Percentiles rank a stretch among this genome's conserved stretches.
These are phyloP conservation scores for Metschnikowia dekortorum DNA, from an alignment of 805 yeast genomes.

Conservation along the genomic window DNA sequence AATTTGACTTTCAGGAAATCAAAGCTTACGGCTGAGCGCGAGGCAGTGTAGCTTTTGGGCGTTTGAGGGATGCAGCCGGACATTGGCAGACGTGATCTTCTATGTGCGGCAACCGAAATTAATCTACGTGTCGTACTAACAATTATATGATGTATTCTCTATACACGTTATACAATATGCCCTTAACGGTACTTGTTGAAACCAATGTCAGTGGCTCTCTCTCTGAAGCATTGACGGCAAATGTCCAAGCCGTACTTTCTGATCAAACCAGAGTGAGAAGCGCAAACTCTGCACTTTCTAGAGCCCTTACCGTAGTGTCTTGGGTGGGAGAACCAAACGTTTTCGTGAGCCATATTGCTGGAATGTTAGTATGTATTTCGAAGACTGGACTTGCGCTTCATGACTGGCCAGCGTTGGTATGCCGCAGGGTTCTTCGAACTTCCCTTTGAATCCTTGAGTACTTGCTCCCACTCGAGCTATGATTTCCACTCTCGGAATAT, in stretches of 20 bases:
- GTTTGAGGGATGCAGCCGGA: too few species aligned
- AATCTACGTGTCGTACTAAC: not conserved
- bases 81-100: too few species aligned
- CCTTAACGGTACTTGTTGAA: conserved; percentile 97
- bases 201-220: conserved; percentile 98
- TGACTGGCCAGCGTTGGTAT: too few species aligned
- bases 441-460: too few species aligned
- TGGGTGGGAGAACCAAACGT: conserved; percentile 99
- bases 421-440: too few species aligned
- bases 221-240: conserved; percentile 99
- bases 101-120: not conserved
- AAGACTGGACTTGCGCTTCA: too few species aligned
- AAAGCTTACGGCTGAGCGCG: too few species aligned
- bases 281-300: conserved; percentile 99
- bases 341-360: conserved; percentile 97
- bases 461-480: too few species aligned
- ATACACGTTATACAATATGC: conserved; percentile 11
- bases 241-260: conserved; percentile 99
- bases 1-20: too few species aligned
- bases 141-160: conserved; percentile 11
- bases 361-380: conserved; percentile 29
- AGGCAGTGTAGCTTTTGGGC: too few species aligned
- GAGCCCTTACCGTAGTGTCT: conserved; percentile 99
- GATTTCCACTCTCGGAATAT: too few species aligned
- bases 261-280: conserved; percentile 98